phyloP scores from a whole-genome alignment of 768 basidiomycete genomes.

The Boletus sp. region DNA sequence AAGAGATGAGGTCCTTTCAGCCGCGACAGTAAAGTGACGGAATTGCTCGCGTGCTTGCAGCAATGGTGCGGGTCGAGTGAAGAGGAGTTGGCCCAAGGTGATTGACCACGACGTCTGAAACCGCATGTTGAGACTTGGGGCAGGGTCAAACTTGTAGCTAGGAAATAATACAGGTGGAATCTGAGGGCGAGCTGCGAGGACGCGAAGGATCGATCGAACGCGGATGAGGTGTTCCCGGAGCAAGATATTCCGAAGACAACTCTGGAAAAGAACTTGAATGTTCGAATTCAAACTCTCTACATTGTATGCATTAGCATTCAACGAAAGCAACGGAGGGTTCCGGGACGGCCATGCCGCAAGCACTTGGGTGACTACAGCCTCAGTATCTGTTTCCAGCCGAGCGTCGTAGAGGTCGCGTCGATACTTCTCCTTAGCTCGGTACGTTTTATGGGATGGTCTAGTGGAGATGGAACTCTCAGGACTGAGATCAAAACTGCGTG shows the following conservation, averaged over 20 bases:
- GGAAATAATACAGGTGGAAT: too few relatives aligned
- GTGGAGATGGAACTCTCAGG: neutral
- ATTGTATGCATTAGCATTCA: neutral
- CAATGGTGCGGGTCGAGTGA: constrained; percentile 1
- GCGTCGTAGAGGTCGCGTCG: neutral
- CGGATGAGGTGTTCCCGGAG: neutral
- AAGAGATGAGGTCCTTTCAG: neutral
- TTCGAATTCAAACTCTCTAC: neutral
- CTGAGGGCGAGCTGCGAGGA: neutral
- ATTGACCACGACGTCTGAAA: neutral
- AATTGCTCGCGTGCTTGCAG: neutral
- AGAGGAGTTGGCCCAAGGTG: neutral
- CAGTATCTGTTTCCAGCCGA: neutral
- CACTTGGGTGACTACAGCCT: neutral
- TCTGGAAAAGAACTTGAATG: neutral
- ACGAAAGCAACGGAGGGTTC: neutral
- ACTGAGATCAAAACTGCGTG: neutral
- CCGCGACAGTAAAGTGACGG: neutral
- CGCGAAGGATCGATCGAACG: neutral
- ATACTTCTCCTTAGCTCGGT: neutral
- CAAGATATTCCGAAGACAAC: neutral
- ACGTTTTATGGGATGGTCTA: neutral
- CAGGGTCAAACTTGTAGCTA: neutral
- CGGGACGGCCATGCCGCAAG: neutral
- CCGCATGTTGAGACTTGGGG: neutral